Percentiles rank a stretch among this genome's conserved stretches.
phyloP scores from a whole-genome alignment of 345 rosid species.

The Triadica sebifera region DNA sequence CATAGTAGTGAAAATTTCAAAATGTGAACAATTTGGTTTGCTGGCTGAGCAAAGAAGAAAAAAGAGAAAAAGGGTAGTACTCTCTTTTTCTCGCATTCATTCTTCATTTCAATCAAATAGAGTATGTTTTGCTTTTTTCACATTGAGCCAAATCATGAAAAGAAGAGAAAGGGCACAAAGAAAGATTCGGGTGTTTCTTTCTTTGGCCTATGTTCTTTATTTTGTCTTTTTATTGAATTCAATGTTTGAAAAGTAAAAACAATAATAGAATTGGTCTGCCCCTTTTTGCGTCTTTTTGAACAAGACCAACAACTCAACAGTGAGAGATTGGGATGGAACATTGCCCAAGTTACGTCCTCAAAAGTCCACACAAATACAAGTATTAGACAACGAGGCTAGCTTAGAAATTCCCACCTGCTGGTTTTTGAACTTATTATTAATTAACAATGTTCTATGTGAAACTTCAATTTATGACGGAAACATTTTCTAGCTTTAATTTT shows the following conservation, averaged over 20 bases:
- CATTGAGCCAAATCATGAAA: slow-evolving; percentile 13
- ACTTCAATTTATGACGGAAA: no score
- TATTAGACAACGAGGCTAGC: no score
- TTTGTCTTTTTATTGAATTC: slow-evolving; percentile 8
- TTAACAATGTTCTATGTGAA: no score
- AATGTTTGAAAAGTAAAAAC: slow-evolving; percentile 10
- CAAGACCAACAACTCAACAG: background rate
- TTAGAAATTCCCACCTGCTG: no score
- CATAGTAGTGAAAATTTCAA: slow-evolving; percentile 5
- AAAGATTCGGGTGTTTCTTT: slow-evolving; percentile 3
- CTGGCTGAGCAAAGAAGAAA: background rate
- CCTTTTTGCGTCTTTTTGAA: background rate
- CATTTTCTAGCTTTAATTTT: no score
- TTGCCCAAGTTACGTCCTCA: background rate
- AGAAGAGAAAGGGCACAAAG: slow-evolving; percentile 12
- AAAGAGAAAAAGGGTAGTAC: background rate
- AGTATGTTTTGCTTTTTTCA: slow-evolving; percentile 11
- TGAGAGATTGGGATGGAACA: background rate
- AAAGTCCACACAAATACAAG: no score
- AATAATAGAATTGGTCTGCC: no score
- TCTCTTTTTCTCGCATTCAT: background rate
- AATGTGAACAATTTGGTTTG: slow-evolving; percentile 9
- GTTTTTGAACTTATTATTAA: no score
- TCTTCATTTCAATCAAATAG: background rate
- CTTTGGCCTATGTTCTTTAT: background rate